Evolutionary conservation across 345 rosid species (phyloP).

Genomic region (Hibiscus syriacus): DNA sequence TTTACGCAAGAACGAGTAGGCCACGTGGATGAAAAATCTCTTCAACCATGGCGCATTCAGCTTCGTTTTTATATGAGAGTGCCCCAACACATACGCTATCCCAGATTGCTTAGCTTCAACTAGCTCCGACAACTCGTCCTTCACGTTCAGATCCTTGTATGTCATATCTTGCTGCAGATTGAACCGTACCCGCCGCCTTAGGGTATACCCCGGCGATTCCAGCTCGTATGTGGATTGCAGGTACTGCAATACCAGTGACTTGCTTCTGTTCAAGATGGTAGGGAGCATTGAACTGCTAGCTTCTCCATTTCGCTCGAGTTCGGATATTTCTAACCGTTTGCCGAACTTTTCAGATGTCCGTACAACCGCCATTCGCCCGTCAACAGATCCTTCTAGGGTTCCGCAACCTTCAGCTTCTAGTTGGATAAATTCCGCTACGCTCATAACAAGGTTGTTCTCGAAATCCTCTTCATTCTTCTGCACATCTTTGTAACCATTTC

Average conservation of each 20-base stretch:
- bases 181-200: conserved; percentile 41
- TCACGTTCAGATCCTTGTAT: conserved; percentile 49
- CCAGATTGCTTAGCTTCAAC: conserved; percentile 76
- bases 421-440: conserved; percentile 89
- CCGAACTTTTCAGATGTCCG: conserved; percentile 72
- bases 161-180: conserved; percentile 44
- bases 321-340: conserved; percentile 49
- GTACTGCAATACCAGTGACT: conserved; percentile 47
- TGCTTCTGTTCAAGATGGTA: conserved; percentile 42
- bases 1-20: conserved; percentile 74
- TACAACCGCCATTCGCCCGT: conserved; percentile 74
- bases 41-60: conserved; percentile 61
- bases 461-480: conserved; percentile 57
- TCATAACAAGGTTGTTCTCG: conserved; percentile 78
- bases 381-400: conserved; percentile 42
- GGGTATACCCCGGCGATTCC: conserved; percentile 46
- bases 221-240: conserved; percentile 54
- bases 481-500: conserved; percentile 85
- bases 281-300: conserved; percentile 33
- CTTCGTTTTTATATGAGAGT: conserved; percentile 63
- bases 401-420: conserved; percentile 73
- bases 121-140: conserved; percentile 70
- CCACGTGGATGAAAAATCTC: conserved; percentile 58
- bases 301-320: conserved; percentile 29
- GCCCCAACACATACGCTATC: conserved; percentile 70